A percentile compares a stretch with the other conserved stretches of the same genome.
Conservation (phyloP, 192 early-diverging fungal genomes). For the Haplosporangium gracile region DNA sequence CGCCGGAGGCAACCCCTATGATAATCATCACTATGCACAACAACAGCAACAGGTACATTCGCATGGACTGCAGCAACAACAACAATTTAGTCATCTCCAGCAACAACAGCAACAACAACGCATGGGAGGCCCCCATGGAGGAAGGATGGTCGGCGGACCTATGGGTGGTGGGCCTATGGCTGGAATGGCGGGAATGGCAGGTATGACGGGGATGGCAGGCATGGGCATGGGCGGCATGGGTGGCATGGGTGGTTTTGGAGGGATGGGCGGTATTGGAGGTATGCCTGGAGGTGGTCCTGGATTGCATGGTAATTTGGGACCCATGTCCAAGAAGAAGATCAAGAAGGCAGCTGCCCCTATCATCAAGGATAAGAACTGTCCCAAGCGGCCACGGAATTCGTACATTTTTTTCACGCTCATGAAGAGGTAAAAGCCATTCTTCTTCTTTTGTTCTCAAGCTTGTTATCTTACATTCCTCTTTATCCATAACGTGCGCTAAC, state of each 20-base stretch:
- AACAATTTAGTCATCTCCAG: slow-evolving; percentile 21
- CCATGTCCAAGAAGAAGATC: slow-evolving; percentile 50
- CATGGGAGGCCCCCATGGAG: neutral
- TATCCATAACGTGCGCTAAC: no score
- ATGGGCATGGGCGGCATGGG: slow-evolving; percentile 10
- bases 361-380: slow-evolving; percentile 59
- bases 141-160: neutral
- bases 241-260: slow-evolving; percentile 7
- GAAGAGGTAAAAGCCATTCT: slow-evolving; percentile 46
- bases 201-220: slow-evolving; percentile 23
- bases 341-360: slow-evolving; percentile 24
- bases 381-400: slow-evolving; percentile 57
- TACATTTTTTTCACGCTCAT: slow-evolving; percentile 54
- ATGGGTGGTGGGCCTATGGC: neutral
- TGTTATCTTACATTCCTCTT: no score
- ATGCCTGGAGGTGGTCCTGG: slow-evolving; percentile 12
- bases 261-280: slow-evolving; percentile 18
- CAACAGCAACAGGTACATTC: slow-evolving; percentile 16
- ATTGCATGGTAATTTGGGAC: neutral
- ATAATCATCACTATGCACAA: slow-evolving; percentile 20
- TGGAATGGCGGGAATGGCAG: slow-evolving; percentile 3
- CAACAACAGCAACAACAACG: slow-evolving; percentile 32
- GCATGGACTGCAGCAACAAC: slow-evolving; percentile 19
- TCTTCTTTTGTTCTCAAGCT: neutral
- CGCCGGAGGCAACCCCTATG: slow-evolving; percentile 32